Evolutionary conservation across 2,329 filamentous ascomycete genomes (phyloP).

Genomic region (Nemania sp.): DNA sequence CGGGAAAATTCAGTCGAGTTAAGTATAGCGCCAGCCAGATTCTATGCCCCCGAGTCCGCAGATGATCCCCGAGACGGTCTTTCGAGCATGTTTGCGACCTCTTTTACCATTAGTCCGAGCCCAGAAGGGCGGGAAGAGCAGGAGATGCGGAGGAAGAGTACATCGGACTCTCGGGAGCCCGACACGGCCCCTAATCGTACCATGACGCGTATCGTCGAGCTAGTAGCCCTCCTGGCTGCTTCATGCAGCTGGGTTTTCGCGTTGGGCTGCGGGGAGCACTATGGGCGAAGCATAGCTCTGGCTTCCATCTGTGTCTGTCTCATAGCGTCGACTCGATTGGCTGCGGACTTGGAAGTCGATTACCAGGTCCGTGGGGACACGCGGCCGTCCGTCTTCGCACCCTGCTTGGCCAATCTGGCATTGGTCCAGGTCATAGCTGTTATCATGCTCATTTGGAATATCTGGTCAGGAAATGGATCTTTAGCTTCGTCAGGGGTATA

Average conservation of each 20-base stretch:
- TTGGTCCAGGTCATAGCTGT: constrained; percentile 34
- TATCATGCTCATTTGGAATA: constrained; percentile 36
- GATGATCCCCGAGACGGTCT: constrained; percentile 41
- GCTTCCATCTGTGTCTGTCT: constrained; percentile 37
- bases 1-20: constrained; percentile 28
- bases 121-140: constrained; percentile 34
- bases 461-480: constrained; percentile 35
- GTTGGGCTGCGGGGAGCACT: constrained; percentile 34
- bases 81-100: constrained; percentile 41
- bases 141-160: constrained; percentile 7
- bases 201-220: constrained; percentile 33
- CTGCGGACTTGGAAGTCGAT: constrained; percentile 40
- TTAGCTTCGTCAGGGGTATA: constrained; percentile 30
- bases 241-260: constrained; percentile 38
- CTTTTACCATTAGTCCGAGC: constrained; percentile 41
- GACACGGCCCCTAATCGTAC: constrained; percentile 28
- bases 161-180: neutral
- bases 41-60: constrained; percentile 38
- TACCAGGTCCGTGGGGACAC: constrained; percentile 30
- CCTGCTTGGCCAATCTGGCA: constrained; percentile 38
- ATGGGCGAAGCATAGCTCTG: constrained; percentile 36
- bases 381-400: constrained; percentile 30
- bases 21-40: constrained; percentile 36
- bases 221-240: constrained; percentile 35
- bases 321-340: constrained; percentile 40